Evolutionary conservation across 2,329 filamentous ascomycete genomes (phyloP).

Genomic region (Claviceps fusiformis): DNA sequence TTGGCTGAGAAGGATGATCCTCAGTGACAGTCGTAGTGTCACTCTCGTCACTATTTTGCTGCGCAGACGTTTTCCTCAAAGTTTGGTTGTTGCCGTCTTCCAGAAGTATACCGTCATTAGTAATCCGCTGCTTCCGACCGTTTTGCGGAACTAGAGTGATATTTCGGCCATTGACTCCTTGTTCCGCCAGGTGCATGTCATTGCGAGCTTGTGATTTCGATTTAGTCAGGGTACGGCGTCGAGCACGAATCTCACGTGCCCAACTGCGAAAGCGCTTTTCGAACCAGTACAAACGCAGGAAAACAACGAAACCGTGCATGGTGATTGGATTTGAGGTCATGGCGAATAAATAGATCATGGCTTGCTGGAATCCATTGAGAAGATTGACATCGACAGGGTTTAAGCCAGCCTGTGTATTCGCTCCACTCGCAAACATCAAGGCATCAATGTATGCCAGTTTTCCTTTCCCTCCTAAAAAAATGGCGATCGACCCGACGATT

Average conservation of each 20-base stretch:
- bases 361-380: conserved; percentile 59
- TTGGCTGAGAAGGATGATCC: conserved; percentile 5
- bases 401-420: conserved; percentile 82
- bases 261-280: conserved; percentile 87
- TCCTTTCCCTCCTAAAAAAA: conserved; percentile 48
- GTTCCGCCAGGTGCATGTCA: conserved; percentile 38
- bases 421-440: conserved; percentile 73
- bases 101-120: conserved; percentile 45
- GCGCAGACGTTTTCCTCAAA: conserved; percentile 7
- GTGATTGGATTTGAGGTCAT: conserved; percentile 73
- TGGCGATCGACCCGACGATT: conserved; percentile 61
- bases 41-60: conserved; percentile 23
- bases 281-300: conserved; percentile 93
- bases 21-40: conserved; percentile 19
- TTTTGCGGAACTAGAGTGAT: conserved; percentile 53
- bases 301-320: conserved; percentile 75
- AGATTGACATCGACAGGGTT: conserved; percentile 64
- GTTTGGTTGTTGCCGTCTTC: conserved; percentile 24
- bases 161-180: conserved; percentile 49
- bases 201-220: conserved; percentile 37
- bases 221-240: conserved; percentile 51
- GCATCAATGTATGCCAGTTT: conserved; percentile 70
- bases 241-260: conserved; percentile 55
- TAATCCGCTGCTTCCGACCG: conserved; percentile 40
- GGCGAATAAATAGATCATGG: conserved; percentile 56